Conservation (phyloP, 2,329 filamentous ascomycete genomes). For the Didymella segeticola region DNA sequence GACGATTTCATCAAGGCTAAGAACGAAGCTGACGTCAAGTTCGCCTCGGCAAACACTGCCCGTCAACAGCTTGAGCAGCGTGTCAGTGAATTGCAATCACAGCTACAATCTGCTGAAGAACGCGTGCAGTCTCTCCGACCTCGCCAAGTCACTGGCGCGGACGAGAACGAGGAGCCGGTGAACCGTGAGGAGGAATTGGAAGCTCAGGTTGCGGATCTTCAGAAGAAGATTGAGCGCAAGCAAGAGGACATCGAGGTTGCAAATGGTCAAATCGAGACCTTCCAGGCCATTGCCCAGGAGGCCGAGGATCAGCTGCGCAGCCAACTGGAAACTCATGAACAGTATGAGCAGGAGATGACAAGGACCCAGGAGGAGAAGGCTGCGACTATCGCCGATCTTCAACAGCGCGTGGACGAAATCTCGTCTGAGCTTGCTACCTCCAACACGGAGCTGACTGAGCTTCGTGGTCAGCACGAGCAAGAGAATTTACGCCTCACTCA, state of each 20-base stretch:
- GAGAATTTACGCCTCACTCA: conserved; percentile 74
- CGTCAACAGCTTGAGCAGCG: conserved; percentile 87
- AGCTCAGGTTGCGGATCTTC: conserved; percentile 83
- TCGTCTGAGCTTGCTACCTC: conserved; percentile 80
- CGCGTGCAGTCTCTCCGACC: conserved; percentile 81
- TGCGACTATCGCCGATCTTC: conserved; percentile 77
- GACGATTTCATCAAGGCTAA: conserved; percentile 87
- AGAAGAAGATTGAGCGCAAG: conserved; percentile 82
- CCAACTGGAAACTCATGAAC: conserved; percentile 77
- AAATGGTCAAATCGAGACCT: conserved; percentile 82
- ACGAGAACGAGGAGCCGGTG: conserved; percentile 63
- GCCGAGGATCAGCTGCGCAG: conserved; percentile 87
- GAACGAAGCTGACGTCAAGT: conserved; percentile 81
- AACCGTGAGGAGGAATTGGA: conserved; percentile 79
- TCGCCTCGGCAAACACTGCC: conserved; percentile 83
- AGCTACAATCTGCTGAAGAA: conserved; percentile 88
- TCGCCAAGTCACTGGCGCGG: conserved; percentile 62
- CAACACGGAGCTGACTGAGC: conserved; percentile 79
- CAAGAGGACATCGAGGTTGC: conserved; percentile 81
- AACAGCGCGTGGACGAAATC: conserved; percentile 83
- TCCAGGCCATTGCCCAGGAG: conserved; percentile 84
- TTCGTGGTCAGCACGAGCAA: conserved; percentile 83
- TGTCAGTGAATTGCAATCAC: conserved; percentile 86
- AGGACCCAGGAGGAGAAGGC: conserved; percentile 77
- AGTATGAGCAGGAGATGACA: conserved; percentile 78